Conservation (phyloP, 768 basidiomycete species). For the Peribolospora baueri region DNA sequence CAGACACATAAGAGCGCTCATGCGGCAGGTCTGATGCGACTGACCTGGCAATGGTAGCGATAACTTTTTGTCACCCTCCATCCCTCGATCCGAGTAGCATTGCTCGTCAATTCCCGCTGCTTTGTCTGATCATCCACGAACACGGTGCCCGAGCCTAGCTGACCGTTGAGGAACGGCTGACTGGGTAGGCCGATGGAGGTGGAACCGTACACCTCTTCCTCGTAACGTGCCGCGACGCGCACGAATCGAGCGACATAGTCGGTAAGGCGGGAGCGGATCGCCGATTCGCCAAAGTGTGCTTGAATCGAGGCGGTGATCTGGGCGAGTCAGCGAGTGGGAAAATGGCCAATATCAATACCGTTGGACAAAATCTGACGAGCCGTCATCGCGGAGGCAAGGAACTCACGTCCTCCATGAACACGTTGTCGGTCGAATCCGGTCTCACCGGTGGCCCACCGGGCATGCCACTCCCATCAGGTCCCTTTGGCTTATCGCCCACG, state of each 20-base stretch:
- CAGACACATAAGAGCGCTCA: too few relatives aligned
- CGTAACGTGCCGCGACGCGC: constrained; percentile 67
- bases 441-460: constrained; percentile 14
- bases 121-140: constrained; percentile 47
- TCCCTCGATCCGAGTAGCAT: constrained; percentile 69
- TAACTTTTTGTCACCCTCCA: constrained; percentile 73
- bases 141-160: constrained; percentile 54
- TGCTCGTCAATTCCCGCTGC: constrained; percentile 41
- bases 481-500: background rate
- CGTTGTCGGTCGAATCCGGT: constrained; percentile 42
- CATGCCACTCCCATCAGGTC: constrained; percentile 10
- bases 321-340: too few relatives aligned
- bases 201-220: constrained; percentile 47
- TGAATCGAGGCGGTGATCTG: constrained; percentile 67
- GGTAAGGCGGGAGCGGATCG: constrained; percentile 66
- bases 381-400: background rate
- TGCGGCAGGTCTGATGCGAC: constrained; percentile 11
- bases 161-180: constrained; percentile 22
- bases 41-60: constrained; percentile 41
- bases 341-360: background rate
- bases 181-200: constrained; percentile 56
- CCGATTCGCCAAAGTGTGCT: constrained; percentile 72
- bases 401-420: constrained; percentile 85
- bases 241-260: constrained; percentile 77
- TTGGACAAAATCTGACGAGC: background rate